Conservation (phyloP, 1,284 basidiomycete species). For the Trametes polyzona region DNA sequence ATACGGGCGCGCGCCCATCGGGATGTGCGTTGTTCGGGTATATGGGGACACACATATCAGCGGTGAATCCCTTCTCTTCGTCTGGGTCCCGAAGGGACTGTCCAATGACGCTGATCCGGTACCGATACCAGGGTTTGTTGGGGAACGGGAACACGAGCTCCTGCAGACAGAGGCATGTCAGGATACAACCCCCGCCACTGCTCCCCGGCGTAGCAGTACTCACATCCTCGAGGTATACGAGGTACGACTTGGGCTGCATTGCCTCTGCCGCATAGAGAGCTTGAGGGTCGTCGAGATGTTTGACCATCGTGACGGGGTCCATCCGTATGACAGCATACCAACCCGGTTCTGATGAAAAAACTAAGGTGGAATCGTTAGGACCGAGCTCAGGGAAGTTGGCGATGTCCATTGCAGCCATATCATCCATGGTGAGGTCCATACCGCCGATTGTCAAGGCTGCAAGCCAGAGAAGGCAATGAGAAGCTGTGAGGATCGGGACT, state of each 20-base stretch:
- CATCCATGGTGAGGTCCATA: too few species aligned
- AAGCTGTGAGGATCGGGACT: too few species aligned
- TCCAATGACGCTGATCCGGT: neutral
- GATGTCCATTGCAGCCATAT: too few species aligned
- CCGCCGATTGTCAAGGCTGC: too few species aligned
- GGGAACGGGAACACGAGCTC: neutral
- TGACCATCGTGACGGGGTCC: neutral
- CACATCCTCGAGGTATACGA: neutral
- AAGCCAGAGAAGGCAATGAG: too few species aligned
- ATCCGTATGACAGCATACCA: neutral
- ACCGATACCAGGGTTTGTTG: neutral
- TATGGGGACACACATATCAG: constrained; percentile 14
- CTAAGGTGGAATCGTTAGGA: too few species aligned
- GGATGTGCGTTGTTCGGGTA: constrained; percentile 7
- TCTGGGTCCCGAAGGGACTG: neutral
- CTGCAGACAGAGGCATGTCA: too few species aligned
- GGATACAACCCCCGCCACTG: too few species aligned
- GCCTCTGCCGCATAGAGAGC: neutral
- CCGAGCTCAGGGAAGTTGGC: too few species aligned
- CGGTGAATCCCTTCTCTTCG: neutral
- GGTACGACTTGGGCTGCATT: neutral
- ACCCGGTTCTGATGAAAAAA: neutral
- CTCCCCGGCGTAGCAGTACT: too few species aligned
- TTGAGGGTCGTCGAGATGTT: neutral
- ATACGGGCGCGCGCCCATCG: neutral